Evolutionary conservation across 2,329 filamentous ascomycete species (phyloP).

Genomic region (Claviceps lovelessii): DNA sequence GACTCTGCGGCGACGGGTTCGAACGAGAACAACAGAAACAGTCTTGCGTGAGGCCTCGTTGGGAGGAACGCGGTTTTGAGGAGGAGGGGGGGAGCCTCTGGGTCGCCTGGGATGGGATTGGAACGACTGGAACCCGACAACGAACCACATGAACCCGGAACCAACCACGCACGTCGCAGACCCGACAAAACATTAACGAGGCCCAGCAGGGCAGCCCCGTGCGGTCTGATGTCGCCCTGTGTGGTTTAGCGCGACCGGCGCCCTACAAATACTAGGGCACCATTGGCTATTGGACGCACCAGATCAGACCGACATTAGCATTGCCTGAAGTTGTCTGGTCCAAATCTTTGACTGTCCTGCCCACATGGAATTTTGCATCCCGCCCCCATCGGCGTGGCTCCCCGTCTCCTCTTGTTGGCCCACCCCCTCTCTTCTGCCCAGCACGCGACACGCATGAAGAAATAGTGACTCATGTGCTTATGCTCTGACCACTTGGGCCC

Average conservation of each 20-base stretch:
- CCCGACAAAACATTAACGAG: not conserved
- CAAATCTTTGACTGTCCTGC: too few species aligned
- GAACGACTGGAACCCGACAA: too few species aligned
- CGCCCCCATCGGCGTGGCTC: too few species aligned
- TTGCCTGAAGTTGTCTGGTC: too few species aligned
- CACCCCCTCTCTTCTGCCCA: too few species aligned
- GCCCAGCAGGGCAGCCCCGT: not conserved
- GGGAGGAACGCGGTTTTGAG: constrained; percentile 3
- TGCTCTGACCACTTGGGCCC: not conserved
- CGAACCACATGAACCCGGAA: too few species aligned
- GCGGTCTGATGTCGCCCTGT: not conserved
- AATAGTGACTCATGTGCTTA: not conserved
- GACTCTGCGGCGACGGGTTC: not conserved
- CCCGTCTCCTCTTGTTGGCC: too few species aligned
- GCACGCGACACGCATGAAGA: not conserved
- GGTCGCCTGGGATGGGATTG: too few species aligned
- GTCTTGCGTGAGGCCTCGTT: not conserved
- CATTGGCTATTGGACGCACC: not conserved
- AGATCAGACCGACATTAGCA: not conserved
- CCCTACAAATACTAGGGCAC: not conserved
- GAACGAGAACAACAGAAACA: not conserved
- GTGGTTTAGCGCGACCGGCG: constrained; percentile 3
- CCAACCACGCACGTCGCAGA: too few species aligned
- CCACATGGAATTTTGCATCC: not conserved
- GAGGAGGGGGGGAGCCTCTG: not conserved